Evolutionary conservation across 1,139 yeast species (phyloP).

Genomic region (Martiniozyma asiatica): DNA sequence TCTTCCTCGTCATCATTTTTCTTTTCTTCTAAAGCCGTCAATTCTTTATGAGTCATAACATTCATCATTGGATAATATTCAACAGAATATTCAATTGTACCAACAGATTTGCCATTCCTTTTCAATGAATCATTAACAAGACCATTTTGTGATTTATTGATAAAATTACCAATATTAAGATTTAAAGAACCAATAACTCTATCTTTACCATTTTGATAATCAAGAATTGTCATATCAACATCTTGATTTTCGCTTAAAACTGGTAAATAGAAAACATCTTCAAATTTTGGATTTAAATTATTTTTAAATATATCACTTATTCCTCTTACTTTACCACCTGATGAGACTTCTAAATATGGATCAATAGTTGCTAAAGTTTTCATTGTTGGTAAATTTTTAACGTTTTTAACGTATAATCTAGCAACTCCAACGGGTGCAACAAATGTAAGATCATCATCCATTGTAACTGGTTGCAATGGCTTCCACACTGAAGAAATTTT

Average conservation of each 20-base stretch:
- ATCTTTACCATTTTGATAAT: constrained; percentile 55
- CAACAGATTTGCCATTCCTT: constrained; percentile 25
- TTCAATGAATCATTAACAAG: constrained; percentile 7
- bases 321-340: constrained; percentile 47
- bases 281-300: constrained; percentile 43
- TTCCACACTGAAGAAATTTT: constrained; percentile 56
- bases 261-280: constrained; percentile 51
- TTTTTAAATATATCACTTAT: constrained; percentile 40
- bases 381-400: constrained; percentile 43
- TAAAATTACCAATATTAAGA: constrained; percentile 19
- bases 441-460: constrained; percentile 31
- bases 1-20: constrained; percentile 17
- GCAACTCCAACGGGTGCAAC: constrained; percentile 56
- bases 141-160: no score
- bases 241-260: constrained; percentile 51
- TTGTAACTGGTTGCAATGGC: constrained; percentile 49
- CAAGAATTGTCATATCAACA: constrained; percentile 46
- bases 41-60: constrained; percentile 46
- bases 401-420: constrained; percentile 46
- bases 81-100: constrained; percentile 31
- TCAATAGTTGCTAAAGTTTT: constrained; percentile 61
- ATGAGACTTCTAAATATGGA: constrained; percentile 51
- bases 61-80: constrained; percentile 40
- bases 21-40: constrained; percentile 25
- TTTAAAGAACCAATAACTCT: constrained; percentile 51